Evolutionary conservation across 2,329 filamentous ascomycete genomes (phyloP).

Genomic region (Plectosphaerella plurivora): DNA sequence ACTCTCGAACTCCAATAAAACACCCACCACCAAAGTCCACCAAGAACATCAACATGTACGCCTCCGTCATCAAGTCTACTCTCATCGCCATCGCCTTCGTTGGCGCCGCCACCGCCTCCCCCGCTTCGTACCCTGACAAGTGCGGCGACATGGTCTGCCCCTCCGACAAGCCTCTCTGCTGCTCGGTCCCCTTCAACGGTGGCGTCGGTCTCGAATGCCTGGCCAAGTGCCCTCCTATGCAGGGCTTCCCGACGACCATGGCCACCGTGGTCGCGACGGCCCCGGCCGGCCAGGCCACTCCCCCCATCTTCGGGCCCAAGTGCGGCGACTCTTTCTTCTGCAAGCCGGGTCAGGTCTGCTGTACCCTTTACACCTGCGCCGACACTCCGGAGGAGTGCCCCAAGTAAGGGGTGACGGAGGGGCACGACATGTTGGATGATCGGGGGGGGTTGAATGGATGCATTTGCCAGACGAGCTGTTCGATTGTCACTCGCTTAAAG

Average conservation of each 20-base stretch:
- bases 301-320: slow-evolving; percentile 6
- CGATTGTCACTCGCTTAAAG: no score
- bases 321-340: slow-evolving; percentile 10
- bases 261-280: background rate
- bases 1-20: no score
- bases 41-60: slow-evolving; percentile 3
- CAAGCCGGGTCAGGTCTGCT: slow-evolving; percentile 7
- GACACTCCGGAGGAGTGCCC: slow-evolving; percentile 7
- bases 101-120: slow-evolving; percentile 4
- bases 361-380: slow-evolving; percentile 7
- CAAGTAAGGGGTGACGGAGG: slow-evolving; percentile 6
- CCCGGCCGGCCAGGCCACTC: background rate
- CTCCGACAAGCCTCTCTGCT: background rate
- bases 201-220: background rate
- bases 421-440: no score
- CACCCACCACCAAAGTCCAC: no score
- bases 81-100: slow-evolving; percentile 6
- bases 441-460: no score
- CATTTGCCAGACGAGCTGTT: no score
- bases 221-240: slow-evolving; percentile 6
- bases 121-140: slow-evolving; percentile 8
- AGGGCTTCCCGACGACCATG: slow-evolving; percentile 3
- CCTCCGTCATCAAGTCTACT: slow-evolving; percentile 4
- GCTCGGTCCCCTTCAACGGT: background rate
- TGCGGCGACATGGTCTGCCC: background rate